Evolutionary conservation across 2,329 filamentous ascomycete genomes (phyloP), one percentile per base, ranked within the genome.

Genomic region (Alternaria sp.): DNA sequence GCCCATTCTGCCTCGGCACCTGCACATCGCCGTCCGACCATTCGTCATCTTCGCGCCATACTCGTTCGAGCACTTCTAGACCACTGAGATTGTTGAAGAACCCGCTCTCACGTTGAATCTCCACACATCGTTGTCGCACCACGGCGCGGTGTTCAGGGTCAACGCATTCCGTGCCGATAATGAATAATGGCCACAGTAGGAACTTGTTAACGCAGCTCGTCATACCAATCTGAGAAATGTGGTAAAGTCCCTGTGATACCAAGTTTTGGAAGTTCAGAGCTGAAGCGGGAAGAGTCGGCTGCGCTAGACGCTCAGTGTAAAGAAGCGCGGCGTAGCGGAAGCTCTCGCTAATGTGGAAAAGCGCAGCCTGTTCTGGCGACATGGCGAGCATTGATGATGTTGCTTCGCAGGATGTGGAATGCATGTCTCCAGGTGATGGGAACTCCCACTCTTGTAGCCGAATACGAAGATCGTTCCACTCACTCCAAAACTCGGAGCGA

Each of bases 11-110:
- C 49, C 62, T 64, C n/a, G 62, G 65, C 51, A 64, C 63, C 43
- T 65, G 64, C 36, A 61, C 49, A 32, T 70, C 64, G 41, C 76
- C 59, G 14, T 71, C 72, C 28, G 64, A 57, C 68, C 67, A 69
- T 51, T 73, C 72, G 56, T 79, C 77, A 51, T 88, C 85, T 51
- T 84, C 85, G 12, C 84, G 83, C 94, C 94, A 97, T 16, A 96
- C 86, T 70, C 89, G 88, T 82, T 97, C 94, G 42, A 97, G 80
- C 4, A 97, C 88, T 71, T 95, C 91, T 26, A 97, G 84, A 7
- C 91, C 93, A 7, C 91, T 91, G 41, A 96, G 85, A 75, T 97
- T 97, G 80, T 97, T 97, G 84, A 93, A 92, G 80, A 97, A 97
- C 1, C 94, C 94, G 54, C 91, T 94, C 66, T 94, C 91, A 30